Evolutionary conservation across 257 asterid genomes (phyloP).

Genomic region (Linderniella brevidens): DNA sequence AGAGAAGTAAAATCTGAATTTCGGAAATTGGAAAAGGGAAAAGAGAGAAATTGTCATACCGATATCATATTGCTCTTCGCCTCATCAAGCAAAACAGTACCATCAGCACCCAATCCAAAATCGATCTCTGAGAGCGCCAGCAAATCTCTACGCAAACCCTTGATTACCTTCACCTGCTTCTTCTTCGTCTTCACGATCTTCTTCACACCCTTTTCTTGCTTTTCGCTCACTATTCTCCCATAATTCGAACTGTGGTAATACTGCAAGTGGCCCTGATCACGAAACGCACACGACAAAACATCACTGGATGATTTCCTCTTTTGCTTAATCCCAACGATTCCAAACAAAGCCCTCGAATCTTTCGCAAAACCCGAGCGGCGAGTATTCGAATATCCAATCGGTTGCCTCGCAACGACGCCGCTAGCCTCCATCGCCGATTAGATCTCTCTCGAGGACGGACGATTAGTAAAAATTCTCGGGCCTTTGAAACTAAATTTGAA

Average conservation of each 20-base stretch:
- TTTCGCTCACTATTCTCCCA: conserved; percentile 11
- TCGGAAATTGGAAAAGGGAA: background rate
- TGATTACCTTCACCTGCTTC: conserved; percentile 48
- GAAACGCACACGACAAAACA: conserved; percentile 14
- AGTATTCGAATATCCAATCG: conserved; percentile 11
- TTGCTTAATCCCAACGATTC: conserved; percentile 4
- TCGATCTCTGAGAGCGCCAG: conserved; percentile 30
- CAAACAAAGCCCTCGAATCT: conserved; percentile 2
- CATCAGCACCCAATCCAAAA: conserved; percentile 22
- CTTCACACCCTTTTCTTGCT: conserved; percentile 10
- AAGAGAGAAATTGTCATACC: conserved; percentile 20
- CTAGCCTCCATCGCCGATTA: conserved; percentile 15
- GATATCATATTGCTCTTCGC: conserved; percentile 30
- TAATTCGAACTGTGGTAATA: conserved; percentile 24
- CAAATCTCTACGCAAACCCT: conserved; percentile 41
- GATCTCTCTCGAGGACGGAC: background rate
- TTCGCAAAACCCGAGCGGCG: background rate
- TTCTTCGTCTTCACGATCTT: conserved; percentile 29
- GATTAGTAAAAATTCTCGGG: background rate
- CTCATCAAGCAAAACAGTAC: conserved; percentile 22
- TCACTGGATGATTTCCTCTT: conserved; percentile 5
- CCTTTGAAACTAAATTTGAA: background rate
- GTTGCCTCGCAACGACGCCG: conserved; percentile 18
- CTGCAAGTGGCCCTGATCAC: conserved; percentile 35
- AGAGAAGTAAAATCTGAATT: background rate